These are phyloP conservation scores for Paramecium caudatum DNA, from an alignment of 73 alveolate genomes.

Conservation along the genomic window DNA sequence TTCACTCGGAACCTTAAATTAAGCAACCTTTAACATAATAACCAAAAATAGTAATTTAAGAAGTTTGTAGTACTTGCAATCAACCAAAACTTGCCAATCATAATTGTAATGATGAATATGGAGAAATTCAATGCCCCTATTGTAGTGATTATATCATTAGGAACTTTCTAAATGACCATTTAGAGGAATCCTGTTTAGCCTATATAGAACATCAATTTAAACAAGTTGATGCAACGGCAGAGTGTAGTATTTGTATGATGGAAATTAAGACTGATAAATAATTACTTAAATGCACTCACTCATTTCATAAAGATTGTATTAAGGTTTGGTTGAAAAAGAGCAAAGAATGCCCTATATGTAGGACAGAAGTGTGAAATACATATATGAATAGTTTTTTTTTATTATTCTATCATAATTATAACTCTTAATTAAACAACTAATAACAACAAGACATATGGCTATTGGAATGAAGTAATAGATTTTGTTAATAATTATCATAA, in stretches of 20 bases:
- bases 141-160: conserved; percentile 18
- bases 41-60: not conserved
- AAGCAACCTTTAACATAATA: not conserved
- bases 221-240: not conserved
- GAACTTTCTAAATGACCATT: conserved; percentile 17
- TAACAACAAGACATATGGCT: too few species aligned
- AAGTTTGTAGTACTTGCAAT: not conserved
- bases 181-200: not conserved
- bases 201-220: not conserved
- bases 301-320: not conserved
- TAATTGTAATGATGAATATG: conserved; percentile 37
- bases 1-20: not conserved
- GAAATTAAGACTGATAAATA: not conserved
- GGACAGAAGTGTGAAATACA: too few species aligned
- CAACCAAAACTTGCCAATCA: not conserved
- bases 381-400: too few species aligned
- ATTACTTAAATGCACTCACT: not conserved
- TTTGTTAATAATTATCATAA: too few species aligned
- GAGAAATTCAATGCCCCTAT: conserved; percentile 12
- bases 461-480: too few species aligned
- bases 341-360: not conserved
- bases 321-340: not conserved
- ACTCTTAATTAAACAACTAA: too few species aligned
- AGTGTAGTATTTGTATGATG: not conserved
- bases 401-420: too few species aligned